Evolutionary conservation across 2,329 filamentous ascomycete genomes (phyloP), one percentile per base, ranked within the genome.

Genomic region (Stachybotrys elegans): DNA sequence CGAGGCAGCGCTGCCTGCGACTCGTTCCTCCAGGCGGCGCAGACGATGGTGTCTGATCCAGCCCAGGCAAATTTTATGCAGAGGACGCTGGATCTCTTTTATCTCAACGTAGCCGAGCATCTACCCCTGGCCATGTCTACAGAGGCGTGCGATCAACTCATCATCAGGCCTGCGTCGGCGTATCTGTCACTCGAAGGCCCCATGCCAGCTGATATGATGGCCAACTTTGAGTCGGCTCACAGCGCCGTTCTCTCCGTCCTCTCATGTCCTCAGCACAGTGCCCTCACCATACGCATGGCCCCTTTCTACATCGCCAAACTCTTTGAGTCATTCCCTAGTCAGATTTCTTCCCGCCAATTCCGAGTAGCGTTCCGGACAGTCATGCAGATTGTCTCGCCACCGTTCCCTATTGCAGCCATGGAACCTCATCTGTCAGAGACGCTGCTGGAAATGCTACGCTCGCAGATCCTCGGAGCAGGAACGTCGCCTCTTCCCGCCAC

Each of bases 161-260:
- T 95, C 14, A 71, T 95, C 42, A 76, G 83, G 25, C 84, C 88
- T 2, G 86, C 89, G 6, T 78, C 81, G 5, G 78, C 84, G 1
- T 93, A 95, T 58, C 78, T 96, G 4, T 67, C 71, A 0, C 66
- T 71, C 35, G 56, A 65, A 5, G 67, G 66, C 0, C 60, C 66
- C 2, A 65, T 70, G 40, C 68, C 73, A 4, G 64, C 69, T 5
- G 69, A 69, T 1, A 72, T 74, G 54, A 60, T 73, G 17, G 70
- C 77, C 43, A 66, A 94, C n/a, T 95, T 94, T 55, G 91, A 96
- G 64, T 82, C 91, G 1, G 88, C 90, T 0, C 91, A 96, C 66
- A 87, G 85, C 51, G 80, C 91, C 34, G 79, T 88, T 51, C 78
- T 96, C 6, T 82, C 91, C 2, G 83, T 88, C 4, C 79, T 95